Base-by-base conservation (phyloP, 2,329 filamentous ascomycete species). In the Sporothrix globosa region DNA sequence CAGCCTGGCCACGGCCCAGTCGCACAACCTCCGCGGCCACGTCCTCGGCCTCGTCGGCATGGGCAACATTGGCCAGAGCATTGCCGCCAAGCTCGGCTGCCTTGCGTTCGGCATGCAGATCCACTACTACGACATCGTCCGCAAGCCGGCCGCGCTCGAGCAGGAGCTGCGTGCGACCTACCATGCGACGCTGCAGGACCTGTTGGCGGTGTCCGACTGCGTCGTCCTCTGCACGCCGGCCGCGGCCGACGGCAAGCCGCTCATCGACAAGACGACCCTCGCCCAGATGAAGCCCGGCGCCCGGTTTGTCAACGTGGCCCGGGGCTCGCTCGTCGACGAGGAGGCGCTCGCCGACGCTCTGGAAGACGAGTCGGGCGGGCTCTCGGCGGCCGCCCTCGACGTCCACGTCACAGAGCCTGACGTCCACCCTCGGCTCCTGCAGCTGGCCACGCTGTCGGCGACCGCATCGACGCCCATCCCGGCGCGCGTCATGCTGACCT, bases 21-120 rank as follows among this genome's bases (percentile, higher is more conserved):
- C 89, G 2, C 86, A 86, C 75, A 92, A 91, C 78, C 89, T 90
- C 1, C 85, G 86, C 21, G 82, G 83, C 14, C 85, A 87, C 68
- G 81, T 81, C 0, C 82, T 93, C 0, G 91, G 90, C 0, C 83
- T 93, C 39, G 84, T 93, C 34, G 91, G 91, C 0, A 82, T 93
- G 2, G 91, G 91, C 2, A 88, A 89, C 72, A 88, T 90, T 72
- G 88, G 88, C 2, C 86, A 85, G 74, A 82, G 82, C 48, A 84
- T 93, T 24, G 91, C 88, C 63, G 85, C 84, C 60, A 90, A 89
- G 74, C 63, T 74, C 4, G 73, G 73, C 48, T 46, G 63, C 27
- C 2, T 61, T 0, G 69, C 73, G 1, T 90, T 92, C 74, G 88
- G 86, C 53, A 92, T 93, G 90, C 79, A 83, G 52, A 85, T 93